Conservation (phyloP, 1,139 yeast species). For the Pichia sp. region DNA sequence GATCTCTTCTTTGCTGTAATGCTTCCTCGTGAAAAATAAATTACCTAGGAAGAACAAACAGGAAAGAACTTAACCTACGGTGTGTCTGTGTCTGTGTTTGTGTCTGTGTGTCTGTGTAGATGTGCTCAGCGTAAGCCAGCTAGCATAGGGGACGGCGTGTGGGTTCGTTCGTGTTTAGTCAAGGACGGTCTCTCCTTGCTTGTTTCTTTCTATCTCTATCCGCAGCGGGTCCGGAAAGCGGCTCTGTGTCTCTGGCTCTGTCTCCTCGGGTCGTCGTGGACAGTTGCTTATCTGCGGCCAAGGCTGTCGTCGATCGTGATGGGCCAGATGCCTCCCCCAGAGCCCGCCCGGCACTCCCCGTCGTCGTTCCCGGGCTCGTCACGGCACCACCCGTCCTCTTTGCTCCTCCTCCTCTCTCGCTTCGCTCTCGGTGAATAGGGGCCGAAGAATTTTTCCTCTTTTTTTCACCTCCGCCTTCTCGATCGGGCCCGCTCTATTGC, state of each 20-base stretch:
- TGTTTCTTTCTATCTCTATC: too few species aligned
- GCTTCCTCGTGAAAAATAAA: not conserved
- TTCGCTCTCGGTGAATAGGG: not conserved
- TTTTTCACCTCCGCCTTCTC: not conserved
- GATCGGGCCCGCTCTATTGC: not conserved
- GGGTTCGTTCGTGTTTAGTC: too few species aligned
- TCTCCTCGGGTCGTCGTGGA: too few species aligned
- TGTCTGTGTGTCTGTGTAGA: not conserved
- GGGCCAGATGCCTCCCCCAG: too few species aligned
- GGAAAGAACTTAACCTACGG: not conserved
- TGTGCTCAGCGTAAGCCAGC: not conserved
- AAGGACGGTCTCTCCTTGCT: too few species aligned
- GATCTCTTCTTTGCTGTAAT: too few species aligned
- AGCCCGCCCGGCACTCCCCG: not conserved
- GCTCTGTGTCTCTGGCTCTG: too few species aligned
- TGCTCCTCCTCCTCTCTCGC: not conserved
- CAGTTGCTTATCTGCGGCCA: too few species aligned
- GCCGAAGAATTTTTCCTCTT: not conserved
- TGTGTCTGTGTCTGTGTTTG: not conserved
- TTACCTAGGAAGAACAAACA: not conserved
- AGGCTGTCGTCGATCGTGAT: too few species aligned
- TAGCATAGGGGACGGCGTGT: not conserved
- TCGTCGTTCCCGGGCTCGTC: not conserved
- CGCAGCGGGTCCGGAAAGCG: too few species aligned
- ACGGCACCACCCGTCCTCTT: not conserved